Evolutionary conservation across 2,329 filamentous ascomycete genomes (phyloP).

Genomic region (Aspergillus fischeri): DNA sequence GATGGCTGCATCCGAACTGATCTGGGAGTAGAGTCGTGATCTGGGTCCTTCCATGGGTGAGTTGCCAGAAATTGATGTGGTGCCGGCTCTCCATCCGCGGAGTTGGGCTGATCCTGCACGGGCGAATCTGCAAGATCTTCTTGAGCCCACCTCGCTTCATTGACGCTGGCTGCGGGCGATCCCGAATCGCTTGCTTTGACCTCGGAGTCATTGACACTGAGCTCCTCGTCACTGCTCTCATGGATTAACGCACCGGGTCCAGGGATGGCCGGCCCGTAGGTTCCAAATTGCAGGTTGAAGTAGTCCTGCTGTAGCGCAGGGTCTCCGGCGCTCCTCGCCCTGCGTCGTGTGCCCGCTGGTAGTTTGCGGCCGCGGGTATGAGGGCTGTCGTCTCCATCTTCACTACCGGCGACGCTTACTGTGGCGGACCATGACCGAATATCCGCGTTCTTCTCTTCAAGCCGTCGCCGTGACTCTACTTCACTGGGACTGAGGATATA

Average conservation of each 20-base stretch:
- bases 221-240: conserved; percentile 39
- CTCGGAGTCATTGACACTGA: conserved; percentile 25
- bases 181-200: conserved; percentile 22
- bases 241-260: conserved; percentile 49
- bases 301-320: conserved; percentile 31
- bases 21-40: conserved; percentile 24
- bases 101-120: conserved; percentile 17
- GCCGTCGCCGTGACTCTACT: conserved; percentile 43
- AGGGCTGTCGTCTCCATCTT: conserved; percentile 28
- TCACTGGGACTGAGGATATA: conserved; percentile 50
- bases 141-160: conserved; percentile 20
- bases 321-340: conserved; percentile 45
- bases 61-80: conserved; percentile 36
- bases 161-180: conserved; percentile 23
- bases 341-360: conserved; percentile 30
- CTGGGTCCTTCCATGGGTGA: conserved; percentile 49
- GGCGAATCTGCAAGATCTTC: conserved; percentile 20
- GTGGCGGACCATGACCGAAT: conserved; percentile 52
- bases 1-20: conserved; percentile 43
- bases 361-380: conserved; percentile 17
- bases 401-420: conserved; percentile 46
- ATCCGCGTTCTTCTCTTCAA: conserved; percentile 50
- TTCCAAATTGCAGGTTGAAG: conserved; percentile 24
- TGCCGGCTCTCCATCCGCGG: conserved; percentile 29
- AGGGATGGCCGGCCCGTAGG: conserved; percentile 42